Base-by-base conservation (phyloP, 768 basidiomycete species). In the Sporobolomyces roseus region DNA sequence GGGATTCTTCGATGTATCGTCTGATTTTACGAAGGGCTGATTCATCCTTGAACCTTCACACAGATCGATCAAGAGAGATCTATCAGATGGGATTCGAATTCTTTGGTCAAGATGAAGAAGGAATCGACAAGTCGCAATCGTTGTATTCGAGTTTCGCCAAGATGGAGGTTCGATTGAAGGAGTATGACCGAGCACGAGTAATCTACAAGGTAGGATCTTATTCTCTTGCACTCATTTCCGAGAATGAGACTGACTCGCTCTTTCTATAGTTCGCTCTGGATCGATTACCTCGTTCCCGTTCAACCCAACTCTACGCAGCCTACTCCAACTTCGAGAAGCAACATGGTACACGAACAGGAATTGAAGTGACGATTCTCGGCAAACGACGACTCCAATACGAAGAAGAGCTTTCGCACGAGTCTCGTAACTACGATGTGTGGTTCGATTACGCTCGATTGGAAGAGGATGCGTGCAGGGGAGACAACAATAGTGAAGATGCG, bases 291-390 rank as follows among this genome's bases (percentile, higher is more conserved):
- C 85, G 93, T 29, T 91, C 93, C 32, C 96, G 96, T 79, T 96
- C 93, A 9, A 86, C 85, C 1, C 81, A 83, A 13, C 82, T 99
- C 14, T 99, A 98, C 75, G 86, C 93, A 5, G 84, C 93, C 0
- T 99, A 94, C 76, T 94, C 93, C 27, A 91, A 90, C 77, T 98
- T 99, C 70, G 96, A 98, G 81, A 99, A 99, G 78, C 96, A 98
- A 76, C 91, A 93, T 74, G 96, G 96, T 17, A 87, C 89, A 13
- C 86, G 91, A 9, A 83, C 85, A 6, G 87, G 91, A 0, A 85
- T 99, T 30, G 94, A 97, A 78, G 84, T 86, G 46, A 99, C 96
- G 10, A 94, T 99, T 0, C 84, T 97, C 0, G 93, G 93, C 36
- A 99, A 97, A 78, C 87, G 96, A n/a, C 85, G 96, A 45, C 97